Evolutionary conservation across 2,329 filamentous ascomycete species (phyloP), one percentile per base, ranked within the genome.

Genomic region (Monilinia fructicola): DNA sequence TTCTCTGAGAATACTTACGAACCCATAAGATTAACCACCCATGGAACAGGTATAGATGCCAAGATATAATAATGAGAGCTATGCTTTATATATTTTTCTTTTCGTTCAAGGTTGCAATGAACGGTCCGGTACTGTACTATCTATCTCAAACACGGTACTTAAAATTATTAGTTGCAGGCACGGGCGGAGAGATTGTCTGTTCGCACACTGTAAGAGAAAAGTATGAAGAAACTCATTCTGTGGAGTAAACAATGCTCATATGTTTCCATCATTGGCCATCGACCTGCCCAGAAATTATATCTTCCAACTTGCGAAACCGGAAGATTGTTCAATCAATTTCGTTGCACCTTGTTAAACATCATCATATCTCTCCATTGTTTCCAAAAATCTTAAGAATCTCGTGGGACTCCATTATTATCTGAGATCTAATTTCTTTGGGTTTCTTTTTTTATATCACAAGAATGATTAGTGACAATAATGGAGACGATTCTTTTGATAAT

Each of bases 91-190:
- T 44, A 11, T 28, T 21, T 59, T 46, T n/a, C 26, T 35, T 23
- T 48, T 28, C 21, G n/a, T 35, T 60, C 42, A 14, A 59, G 56
- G 21, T 48, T 60, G 28, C 42, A 60, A 60, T 44, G 56, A 48
- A 35, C 56, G 28, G 21, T 60, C 56, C 56, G 28, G 56, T 48
- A 60, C 28, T 60, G 42, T 60, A n/a, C 42, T 23, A 60, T 60
- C 44, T 23, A 60, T 60, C 58, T 50, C 58, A 60, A 60, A 60
- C 58, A 59, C 56, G 56, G 56, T 48, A 59, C 56, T 59, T 46
- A 59, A 35, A 31, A 31, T 46, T 42, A 58, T 58, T 48, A 59
- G 42, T 59, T 59, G 21, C 26, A 46, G 28, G 58, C 28, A 60
- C 28, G n/a, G 28, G 28, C 31, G 44, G 44, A 60, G 31, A 38